Percentiles rank a stretch among this genome's conserved stretches.
phyloP scores from a whole-genome alignment of 75 land plant species.

The Adiantum capillusveneris region DNA sequence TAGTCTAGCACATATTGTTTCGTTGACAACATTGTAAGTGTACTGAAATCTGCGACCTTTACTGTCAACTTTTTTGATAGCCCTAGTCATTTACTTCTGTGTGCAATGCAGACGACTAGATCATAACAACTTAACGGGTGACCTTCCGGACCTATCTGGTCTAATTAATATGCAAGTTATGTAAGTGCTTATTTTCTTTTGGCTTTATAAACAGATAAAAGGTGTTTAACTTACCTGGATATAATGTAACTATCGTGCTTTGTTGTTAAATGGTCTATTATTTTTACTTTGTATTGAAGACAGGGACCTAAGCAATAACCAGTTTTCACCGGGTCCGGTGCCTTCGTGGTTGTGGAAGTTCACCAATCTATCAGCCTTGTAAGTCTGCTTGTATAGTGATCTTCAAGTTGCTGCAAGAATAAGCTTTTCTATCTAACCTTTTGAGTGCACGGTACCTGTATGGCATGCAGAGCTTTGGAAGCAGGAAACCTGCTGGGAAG shows the following conservation, averaged over 20 bases:
- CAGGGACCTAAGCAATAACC: constrained; percentile 13
- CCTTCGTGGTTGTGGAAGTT: constrained; percentile 6
- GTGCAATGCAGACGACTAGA: constrained; percentile 12
- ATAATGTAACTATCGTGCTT: too few relatives aligned
- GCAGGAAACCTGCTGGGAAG: constrained; percentile 10
- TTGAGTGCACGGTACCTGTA: too few relatives aligned
- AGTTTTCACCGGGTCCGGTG: background rate
- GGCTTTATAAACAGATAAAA: too few relatives aligned
- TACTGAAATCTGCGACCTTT: background rate
- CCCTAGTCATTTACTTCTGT: too few relatives aligned
- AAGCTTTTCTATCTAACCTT: too few relatives aligned
- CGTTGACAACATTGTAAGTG: background rate
- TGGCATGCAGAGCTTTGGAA: constrained; percentile 11
- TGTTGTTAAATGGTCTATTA: too few relatives aligned
- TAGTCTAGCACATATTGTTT: background rate
- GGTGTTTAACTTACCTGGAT: too few relatives aligned
- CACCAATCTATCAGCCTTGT: constrained; percentile 10
- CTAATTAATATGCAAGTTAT: constrained; percentile 6
- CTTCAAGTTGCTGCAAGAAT: too few relatives aligned
- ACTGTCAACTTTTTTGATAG: background rate
- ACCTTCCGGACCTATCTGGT: constrained; percentile 9
- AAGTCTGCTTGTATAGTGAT: background rate
- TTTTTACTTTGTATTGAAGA: too few relatives aligned
- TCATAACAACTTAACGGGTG: constrained; percentile 4
- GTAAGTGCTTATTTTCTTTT: constrained; percentile 5